A percentile compares a stretch with the other conserved stretches of the same genome.
These are phyloP conservation scores for Phytophthora tubulina DNA, from an alignment of 352 stramenopile species.

Conservation along the genomic window DNA sequence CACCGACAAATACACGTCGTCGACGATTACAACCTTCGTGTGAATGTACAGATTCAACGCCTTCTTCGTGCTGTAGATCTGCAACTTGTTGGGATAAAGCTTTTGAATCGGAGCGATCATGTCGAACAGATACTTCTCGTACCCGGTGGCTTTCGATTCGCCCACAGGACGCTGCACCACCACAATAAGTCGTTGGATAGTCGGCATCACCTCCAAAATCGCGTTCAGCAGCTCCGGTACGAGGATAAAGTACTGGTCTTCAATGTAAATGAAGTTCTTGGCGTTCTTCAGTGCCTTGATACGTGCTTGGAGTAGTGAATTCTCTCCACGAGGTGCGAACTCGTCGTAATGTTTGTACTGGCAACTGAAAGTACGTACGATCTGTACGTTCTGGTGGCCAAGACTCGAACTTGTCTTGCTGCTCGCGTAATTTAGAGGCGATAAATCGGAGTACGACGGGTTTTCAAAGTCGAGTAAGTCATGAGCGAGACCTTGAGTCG, in stretches of 20 bases:
- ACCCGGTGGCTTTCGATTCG: slow-evolving; percentile 29
- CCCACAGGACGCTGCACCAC: slow-evolving; percentile 45
- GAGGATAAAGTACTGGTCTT: slow-evolving; percentile 74
- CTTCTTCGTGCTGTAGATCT: slow-evolving; percentile 51
- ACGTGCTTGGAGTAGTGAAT: slow-evolving; percentile 55
- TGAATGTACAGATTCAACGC: slow-evolving; percentile 58
- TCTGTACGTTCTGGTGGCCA: slow-evolving; percentile 50
- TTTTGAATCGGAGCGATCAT: slow-evolving; percentile 44
- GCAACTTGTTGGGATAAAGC: slow-evolving; percentile 59
- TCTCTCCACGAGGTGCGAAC: slow-evolving; percentile 58
- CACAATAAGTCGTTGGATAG: slow-evolving; percentile 56
- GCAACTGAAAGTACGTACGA: slow-evolving; percentile 69
- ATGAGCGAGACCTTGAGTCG: slow-evolving; percentile 33
- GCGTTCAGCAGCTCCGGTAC: slow-evolving; percentile 54
- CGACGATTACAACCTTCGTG: slow-evolving; percentile 61
- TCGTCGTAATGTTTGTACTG: slow-evolving; percentile 51
- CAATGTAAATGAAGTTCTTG: slow-evolving; percentile 78
- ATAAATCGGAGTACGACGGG: slow-evolving; percentile 38
- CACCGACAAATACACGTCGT: slow-evolving; percentile 65
- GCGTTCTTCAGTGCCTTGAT: slow-evolving; percentile 66
- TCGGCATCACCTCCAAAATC: slow-evolving; percentile 54
- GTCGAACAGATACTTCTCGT: slow-evolving; percentile 64
- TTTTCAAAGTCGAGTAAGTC: slow-evolving; percentile 60
- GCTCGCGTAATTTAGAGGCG: slow-evolving; percentile 15
- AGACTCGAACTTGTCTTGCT: slow-evolving; percentile 26